A percentile compares a stretch with the other conserved stretches of the same genome.
Conservation (phyloP, 352 stramenopile species). For the Phytophthora pisi region DNA sequence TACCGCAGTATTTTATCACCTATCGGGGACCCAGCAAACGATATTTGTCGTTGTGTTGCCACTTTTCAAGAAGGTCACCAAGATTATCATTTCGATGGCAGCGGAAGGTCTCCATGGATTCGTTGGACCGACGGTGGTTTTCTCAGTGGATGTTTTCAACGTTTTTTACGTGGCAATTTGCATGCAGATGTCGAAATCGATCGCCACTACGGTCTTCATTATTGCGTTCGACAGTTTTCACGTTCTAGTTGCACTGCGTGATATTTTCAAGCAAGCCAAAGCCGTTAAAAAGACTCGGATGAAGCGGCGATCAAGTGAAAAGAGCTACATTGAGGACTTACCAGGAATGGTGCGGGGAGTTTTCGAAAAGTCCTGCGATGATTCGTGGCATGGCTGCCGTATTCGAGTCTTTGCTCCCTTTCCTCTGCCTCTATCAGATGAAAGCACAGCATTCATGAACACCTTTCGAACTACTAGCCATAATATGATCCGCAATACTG, state of each 20-base stretch:
- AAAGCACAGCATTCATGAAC: not conserved
- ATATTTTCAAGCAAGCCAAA: constrained; percentile 1
- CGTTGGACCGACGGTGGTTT: not conserved
- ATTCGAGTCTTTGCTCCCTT: constrained; percentile 5
- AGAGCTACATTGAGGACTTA: constrained; percentile 2
- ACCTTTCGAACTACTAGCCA: not conserved
- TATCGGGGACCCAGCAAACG: not conserved
- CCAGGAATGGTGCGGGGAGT: constrained; percentile 8
- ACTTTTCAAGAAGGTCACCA: not conserved
- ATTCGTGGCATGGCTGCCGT: not conserved
- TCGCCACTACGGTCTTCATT: not conserved
- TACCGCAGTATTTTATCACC: not conserved
- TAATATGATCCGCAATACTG: not conserved
- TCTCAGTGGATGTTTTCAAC: not conserved
- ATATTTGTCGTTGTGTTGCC: not conserved
- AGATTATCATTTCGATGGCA: not conserved
- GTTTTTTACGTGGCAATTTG: not conserved
- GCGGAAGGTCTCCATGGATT: not conserved
- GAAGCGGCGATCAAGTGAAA: not conserved
- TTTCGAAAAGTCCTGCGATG: not conserved
- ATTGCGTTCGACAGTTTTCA: not conserved
- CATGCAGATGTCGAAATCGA: constrained; percentile 3
- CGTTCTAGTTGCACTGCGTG: not conserved
- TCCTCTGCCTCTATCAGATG: constrained; percentile 1
- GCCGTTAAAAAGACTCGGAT: not conserved